Percentiles rank a stretch among this genome's conserved stretches.
Conservation (phyloP, 2,329 filamentous ascomycete species). For the Akanthomyces uredinophilus region DNA sequence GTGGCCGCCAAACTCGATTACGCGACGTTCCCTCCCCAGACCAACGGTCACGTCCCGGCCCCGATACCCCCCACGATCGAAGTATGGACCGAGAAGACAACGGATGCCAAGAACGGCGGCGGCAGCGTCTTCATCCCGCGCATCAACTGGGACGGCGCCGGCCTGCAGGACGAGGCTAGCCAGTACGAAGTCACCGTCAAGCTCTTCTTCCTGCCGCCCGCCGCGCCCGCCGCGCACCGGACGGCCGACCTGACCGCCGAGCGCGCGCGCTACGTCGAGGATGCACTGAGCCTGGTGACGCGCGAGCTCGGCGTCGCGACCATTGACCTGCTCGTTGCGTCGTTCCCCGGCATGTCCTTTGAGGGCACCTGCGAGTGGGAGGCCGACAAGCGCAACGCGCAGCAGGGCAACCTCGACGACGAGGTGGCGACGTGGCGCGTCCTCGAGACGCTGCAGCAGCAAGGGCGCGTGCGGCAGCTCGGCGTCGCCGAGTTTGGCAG, state of each 20-base stretch:
- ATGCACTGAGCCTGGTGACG: slow-evolving; percentile 75
- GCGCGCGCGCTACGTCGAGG: slow-evolving; percentile 65
- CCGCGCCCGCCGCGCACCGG: slow-evolving; percentile 53
- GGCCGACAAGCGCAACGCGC: slow-evolving; percentile 56
- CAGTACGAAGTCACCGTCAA: slow-evolving; percentile 96
- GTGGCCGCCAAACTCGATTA: slow-evolving; percentile 64
- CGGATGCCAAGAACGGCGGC: slow-evolving; percentile 36
- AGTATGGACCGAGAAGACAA: slow-evolving; percentile 61
- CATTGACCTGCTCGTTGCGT: slow-evolving; percentile 85
- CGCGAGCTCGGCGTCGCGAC: slow-evolving; percentile 70
- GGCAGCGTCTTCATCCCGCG: slow-evolving; percentile 67
- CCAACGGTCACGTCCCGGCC: slow-evolving; percentile 24
- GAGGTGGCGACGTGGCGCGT: slow-evolving; percentile 64
- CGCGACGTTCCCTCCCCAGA: slow-evolving; percentile 26
- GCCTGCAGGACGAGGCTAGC: slow-evolving; percentile 74
- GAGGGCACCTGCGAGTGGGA: slow-evolving; percentile 86
- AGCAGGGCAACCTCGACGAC: slow-evolving; percentile 61
- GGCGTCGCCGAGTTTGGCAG: slow-evolving; percentile 90
- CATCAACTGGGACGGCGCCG: slow-evolving; percentile 65
- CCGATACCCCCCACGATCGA: slow-evolving; percentile 30
- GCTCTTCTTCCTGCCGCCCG: slow-evolving; percentile 80
- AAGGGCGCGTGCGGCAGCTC: slow-evolving; percentile 67
- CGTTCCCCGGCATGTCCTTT: slow-evolving; percentile 89
- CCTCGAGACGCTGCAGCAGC: slow-evolving; percentile 66
- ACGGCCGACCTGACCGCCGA: slow-evolving; percentile 54